phyloP scores from a whole-genome alignment of 1,139 yeast genomes.

The Yamadazyma buinensis region DNA sequence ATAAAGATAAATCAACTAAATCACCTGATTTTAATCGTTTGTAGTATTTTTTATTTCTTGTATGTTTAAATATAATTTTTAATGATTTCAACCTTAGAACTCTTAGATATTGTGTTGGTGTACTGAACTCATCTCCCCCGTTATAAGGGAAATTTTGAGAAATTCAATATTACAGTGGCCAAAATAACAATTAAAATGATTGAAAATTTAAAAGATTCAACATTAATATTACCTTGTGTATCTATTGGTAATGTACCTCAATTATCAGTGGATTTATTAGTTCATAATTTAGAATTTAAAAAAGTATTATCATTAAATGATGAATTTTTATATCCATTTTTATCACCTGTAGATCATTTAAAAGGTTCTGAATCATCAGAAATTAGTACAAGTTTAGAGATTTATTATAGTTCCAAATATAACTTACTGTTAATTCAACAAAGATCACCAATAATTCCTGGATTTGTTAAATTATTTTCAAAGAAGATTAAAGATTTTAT shows the following conservation, averaged over 20 bases:
- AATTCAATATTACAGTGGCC: conserved; percentile 2
- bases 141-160: too few relatives aligned
- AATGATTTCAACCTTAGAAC: too few relatives aligned
- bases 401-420: conserved; percentile 37
- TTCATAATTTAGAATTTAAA: conserved; percentile 55
- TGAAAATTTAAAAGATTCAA: not conserved
- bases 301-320: conserved; percentile 58
- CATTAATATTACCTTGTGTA: conserved; percentile 59
- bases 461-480: conserved; percentile 51
- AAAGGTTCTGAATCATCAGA: conserved; percentile 36
- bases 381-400: conserved; percentile 60
- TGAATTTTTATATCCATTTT: conserved; percentile 70
- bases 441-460: conserved; percentile 78
- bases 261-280: conserved; percentile 66
- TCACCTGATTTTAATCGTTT: conserved; percentile 2
- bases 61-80: too few relatives aligned
- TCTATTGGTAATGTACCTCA: conserved; percentile 92
- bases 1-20: not conserved
- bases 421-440: conserved; percentile 67
- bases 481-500: conserved; percentile 36
- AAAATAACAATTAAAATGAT: not conserved
- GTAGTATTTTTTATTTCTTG: too few relatives aligned
- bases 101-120: too few relatives aligned
- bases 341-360: conserved; percentile 50
- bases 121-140: too few relatives aligned